A percentile compares a stretch with the other conserved stretches of the same genome.
Conservation (phyloP, 2,329 filamentous ascomycete species). For the Boeremia lycopersici region DNA sequence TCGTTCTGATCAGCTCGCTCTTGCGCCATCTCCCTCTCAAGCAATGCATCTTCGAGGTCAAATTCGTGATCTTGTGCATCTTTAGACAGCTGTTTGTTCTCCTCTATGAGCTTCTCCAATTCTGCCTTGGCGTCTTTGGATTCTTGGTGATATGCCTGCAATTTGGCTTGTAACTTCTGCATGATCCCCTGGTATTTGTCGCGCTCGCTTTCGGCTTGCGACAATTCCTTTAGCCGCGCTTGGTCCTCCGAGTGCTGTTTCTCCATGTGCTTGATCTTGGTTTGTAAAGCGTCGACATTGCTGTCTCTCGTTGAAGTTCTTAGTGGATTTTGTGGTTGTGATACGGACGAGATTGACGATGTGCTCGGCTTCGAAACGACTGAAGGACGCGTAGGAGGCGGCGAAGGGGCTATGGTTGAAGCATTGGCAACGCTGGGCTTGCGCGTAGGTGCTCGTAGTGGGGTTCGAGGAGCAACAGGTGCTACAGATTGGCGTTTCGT, state of each 20-base stretch:
- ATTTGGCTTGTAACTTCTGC: constrained; percentile 88
- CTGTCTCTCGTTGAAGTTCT: constrained; percentile 27
- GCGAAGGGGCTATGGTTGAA: constrained; percentile 14
- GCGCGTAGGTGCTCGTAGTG: constrained; percentile 21
- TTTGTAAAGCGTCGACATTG: constrained; percentile 79
- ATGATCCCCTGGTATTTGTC: constrained; percentile 85
- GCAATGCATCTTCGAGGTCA: constrained; percentile 80
- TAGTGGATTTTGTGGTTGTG: constrained; percentile 18
- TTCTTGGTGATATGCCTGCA: constrained; percentile 83
- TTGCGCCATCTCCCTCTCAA: constrained; percentile 96
- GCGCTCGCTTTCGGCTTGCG: constrained; percentile 75
- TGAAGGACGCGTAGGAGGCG: constrained; percentile 9
- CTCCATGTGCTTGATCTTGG: constrained; percentile 85
- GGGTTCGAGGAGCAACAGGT: constrained; percentile 17
- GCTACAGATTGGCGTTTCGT: constrained; percentile 31
- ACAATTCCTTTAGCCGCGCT: constrained; percentile 79
- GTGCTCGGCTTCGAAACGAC: constrained; percentile 22
- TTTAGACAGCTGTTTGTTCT: constrained; percentile 71
- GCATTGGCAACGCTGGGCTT: constrained; percentile 28
- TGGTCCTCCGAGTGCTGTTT: constrained; percentile 84
- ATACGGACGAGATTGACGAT: constrained; percentile 11
- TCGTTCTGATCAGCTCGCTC: constrained; percentile 85
- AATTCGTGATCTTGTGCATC: constrained; percentile 84
- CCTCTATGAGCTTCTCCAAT: constrained; percentile 75
- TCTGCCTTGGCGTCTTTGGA: constrained; percentile 76